Percentiles rank a stretch among this genome's conserved stretches.
These are phyloP conservation scores for Aspergillus vadensis DNA, from an alignment of 2,329 filamentous ascomycete genomes.

Conservation along the genomic window DNA sequence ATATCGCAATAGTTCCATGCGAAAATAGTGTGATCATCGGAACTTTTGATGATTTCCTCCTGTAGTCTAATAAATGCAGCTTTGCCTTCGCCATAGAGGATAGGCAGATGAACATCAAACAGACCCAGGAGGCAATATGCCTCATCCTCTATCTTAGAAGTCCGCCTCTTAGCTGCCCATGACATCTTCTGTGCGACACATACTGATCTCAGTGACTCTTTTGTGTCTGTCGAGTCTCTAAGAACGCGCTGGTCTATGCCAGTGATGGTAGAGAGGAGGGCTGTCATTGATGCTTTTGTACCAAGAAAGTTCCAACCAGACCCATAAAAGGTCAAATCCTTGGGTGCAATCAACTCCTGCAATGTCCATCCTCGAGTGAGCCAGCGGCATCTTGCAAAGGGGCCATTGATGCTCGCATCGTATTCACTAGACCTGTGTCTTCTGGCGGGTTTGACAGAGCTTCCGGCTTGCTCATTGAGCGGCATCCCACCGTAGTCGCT, in stretches of 20 bases:
- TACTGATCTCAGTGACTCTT: background rate
- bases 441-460: background rate
- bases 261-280: background rate
- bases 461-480: background rate
- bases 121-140: slow-evolving; percentile 28
- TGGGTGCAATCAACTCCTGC: slow-evolving; percentile 19
- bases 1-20: background rate
- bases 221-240: background rate
- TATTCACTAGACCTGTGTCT: background rate
- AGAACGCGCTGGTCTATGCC: background rate
- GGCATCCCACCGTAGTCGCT: background rate
- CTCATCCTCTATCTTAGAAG: slow-evolving; percentile 27
- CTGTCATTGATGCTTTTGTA: background rate
- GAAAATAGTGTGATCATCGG: background rate
- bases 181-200: slow-evolving; percentile 24
- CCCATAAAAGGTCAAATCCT: slow-evolving; percentile 4
- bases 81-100: background rate
- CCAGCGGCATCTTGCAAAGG: slow-evolving; percentile 8
- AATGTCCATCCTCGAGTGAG: slow-evolving; percentile 23
- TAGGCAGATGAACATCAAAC: background rate
- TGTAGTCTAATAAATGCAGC: background rate
- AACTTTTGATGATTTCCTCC: background rate
- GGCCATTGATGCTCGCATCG: background rate
- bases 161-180: slow-evolving; percentile 28
- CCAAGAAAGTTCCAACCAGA: background rate